phyloP scores from a whole-genome alignment of 2,329 filamentous ascomycete species.

The Aspergillus floridensis region DNA sequence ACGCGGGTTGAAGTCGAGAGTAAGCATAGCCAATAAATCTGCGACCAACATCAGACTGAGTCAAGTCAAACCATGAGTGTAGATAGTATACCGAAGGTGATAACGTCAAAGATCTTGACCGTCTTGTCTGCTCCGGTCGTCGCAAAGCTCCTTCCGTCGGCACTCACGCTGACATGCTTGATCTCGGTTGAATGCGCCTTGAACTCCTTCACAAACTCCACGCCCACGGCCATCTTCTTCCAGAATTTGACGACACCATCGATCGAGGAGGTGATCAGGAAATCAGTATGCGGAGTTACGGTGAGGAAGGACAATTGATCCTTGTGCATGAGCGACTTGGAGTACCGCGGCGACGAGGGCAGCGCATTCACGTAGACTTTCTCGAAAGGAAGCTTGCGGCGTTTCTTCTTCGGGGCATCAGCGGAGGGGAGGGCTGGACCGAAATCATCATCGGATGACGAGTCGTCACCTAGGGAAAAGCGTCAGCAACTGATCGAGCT shows the following conservation, averaged over 20 bases:
- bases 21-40: slow-evolving; percentile 78
- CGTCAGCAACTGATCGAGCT: slow-evolving; percentile 10
- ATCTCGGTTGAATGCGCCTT: slow-evolving; percentile 85
- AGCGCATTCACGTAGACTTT: slow-evolving; percentile 91
- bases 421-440: slow-evolving; percentile 84
- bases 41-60: slow-evolving; percentile 16
- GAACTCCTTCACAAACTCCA: slow-evolving; percentile 99
- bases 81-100: slow-evolving; percentile 65
- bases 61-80: no score
- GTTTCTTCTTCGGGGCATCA: slow-evolving; percentile 81
- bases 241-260: slow-evolving; percentile 99
- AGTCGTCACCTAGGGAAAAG: slow-evolving; percentile 41
- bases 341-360: slow-evolving; percentile 77
- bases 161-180: slow-evolving; percentile 76
- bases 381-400: slow-evolving; percentile 85
- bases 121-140: slow-evolving; percentile 65
- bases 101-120: slow-evolving; percentile 59
- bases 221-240: slow-evolving; percentile 88
- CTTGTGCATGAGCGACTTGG: slow-evolving; percentile 97
- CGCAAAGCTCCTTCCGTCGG: slow-evolving; percentile 89
- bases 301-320: slow-evolving; percentile 87
- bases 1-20: slow-evolving; percentile 70
- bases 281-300: slow-evolving; percentile 87
- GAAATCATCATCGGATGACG: slow-evolving; percentile 81
- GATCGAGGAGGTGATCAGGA: slow-evolving; percentile 87